These are phyloP conservation scores for Populus hybrid DNA, from an alignment of 441 rosid genomes.

Conservation along the genomic window DNA sequence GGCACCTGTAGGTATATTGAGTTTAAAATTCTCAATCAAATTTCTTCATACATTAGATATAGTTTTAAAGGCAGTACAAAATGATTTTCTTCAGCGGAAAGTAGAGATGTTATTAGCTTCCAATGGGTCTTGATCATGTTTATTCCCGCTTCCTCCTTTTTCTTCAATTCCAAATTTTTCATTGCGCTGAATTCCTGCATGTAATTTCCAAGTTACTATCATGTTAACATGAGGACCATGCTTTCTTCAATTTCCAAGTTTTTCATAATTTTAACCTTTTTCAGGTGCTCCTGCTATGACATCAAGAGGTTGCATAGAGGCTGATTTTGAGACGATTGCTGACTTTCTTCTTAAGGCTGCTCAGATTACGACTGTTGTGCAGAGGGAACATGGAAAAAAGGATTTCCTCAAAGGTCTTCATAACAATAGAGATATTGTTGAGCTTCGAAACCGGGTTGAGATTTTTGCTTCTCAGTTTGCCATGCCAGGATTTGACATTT, in stretches of 20 bases:
- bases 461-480: conserved; percentile 82
- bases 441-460: conserved; percentile 71
- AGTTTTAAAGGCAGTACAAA: background rate
- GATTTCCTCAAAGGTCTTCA: conserved; percentile 62
- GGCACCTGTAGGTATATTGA: background rate
- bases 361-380: conserved; percentile 62
- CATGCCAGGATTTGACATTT: conserved; percentile 78
- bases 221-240: background rate
- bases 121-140: background rate
- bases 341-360: conserved; percentile 80
- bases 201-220: background rate
- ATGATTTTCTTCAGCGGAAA: background rate
- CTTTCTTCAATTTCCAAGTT: conserved; percentile 1
- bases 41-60: background rate
- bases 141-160: background rate
- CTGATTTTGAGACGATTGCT: conserved; percentile 87
- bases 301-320: conserved; percentile 87
- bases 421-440: conserved; percentile 64
- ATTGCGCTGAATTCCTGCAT: background rate
- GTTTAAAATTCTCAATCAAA: background rate
- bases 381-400: conserved; percentile 73
- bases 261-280: background rate
- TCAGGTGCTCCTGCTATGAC: conserved; percentile 99
- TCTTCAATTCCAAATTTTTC: background rate
- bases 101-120: background rate